A percentile compares a stretch with the other conserved stretches of the same genome.
phyloP scores from a whole-genome alignment of 2,329 filamentous ascomycete species.

The Botrytis squamosa region DNA sequence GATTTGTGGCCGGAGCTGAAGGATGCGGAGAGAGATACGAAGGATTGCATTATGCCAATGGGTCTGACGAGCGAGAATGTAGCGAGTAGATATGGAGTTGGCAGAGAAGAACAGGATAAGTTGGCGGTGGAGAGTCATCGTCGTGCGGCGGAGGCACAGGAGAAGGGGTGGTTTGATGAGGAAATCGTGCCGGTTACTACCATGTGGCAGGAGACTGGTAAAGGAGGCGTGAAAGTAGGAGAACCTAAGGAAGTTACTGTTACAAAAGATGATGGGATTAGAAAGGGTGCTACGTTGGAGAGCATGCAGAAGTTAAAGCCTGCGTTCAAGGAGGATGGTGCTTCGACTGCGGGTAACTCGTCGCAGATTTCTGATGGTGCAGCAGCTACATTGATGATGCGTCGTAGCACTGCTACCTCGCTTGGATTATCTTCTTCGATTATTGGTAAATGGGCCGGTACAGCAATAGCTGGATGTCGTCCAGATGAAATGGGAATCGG shows the following conservation, averaged over 20 bases:
- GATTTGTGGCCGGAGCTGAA: conserved; percentile 74
- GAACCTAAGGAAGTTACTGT: conserved; percentile 64
- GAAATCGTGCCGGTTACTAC: conserved; percentile 84
- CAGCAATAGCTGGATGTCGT: conserved; percentile 71
- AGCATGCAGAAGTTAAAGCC: conserved; percentile 79
- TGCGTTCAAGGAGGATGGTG: conserved; percentile 73
- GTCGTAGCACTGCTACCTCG: conserved; percentile 72
- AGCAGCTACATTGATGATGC: conserved; percentile 79
- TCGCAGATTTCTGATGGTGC: conserved; percentile 88
- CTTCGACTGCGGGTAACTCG: conserved; percentile 82
- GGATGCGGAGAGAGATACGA: conserved; percentile 64
- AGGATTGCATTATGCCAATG: conserved; percentile 93
- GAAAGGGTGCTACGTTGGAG: conserved; percentile 65
- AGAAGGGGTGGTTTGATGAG: conserved; percentile 65
- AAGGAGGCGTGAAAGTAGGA: conserved; percentile 55
- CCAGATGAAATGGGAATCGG: conserved; percentile 96
- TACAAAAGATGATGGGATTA: conserved; percentile 77
- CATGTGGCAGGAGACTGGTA: conserved; percentile 62
- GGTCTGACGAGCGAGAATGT: conserved; percentile 89
- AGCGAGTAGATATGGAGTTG: conserved; percentile 71
- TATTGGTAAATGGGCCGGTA: conserved; percentile 79
- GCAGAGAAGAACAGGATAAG: conserved; percentile 74
- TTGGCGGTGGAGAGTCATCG: conserved; percentile 75
- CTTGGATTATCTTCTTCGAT: conserved; percentile 69
- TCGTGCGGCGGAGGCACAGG: conserved; percentile 69